A percentile compares a stretch with the other conserved stretches of the same genome.
Conservation (phyloP, 2,329 filamentous ascomycete genomes). For the Colletotrichum tofieldiae region DNA sequence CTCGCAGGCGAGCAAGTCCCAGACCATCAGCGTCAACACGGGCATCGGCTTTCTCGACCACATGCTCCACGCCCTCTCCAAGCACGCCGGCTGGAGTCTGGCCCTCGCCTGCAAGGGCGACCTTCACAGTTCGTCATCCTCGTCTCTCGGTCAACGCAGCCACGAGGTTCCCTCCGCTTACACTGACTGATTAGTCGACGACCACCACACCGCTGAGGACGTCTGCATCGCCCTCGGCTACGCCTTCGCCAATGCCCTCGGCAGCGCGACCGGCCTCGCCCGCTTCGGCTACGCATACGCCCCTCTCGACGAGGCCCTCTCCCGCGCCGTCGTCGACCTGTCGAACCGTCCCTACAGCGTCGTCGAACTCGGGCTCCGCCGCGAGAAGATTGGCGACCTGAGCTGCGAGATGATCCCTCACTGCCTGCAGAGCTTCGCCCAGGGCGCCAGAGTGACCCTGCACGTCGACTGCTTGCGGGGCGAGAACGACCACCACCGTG, state of each 20-base stretch:
- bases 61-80: slow-evolving; percentile 97
- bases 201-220: slow-evolving; percentile 98
- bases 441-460: slow-evolving; percentile 90
- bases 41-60: slow-evolving; percentile 99
- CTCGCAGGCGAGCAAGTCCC: slow-evolving; percentile 85
- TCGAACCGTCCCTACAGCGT: slow-evolving; percentile 92
- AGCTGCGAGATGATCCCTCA: slow-evolving; percentile 98
- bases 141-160: slow-evolving; percentile 51
- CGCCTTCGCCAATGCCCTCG: slow-evolving; percentile 87
- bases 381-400: slow-evolving; percentile 94
- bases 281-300: slow-evolving; percentile 94
- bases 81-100: slow-evolving; percentile 96
- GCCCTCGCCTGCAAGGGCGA: slow-evolving; percentile 88
- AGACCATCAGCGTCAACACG: slow-evolving; percentile 89
- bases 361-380: slow-evolving; percentile 85
- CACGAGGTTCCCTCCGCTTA: slow-evolving; percentile 11
- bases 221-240: slow-evolving; percentile 91
- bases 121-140: slow-evolving; percentile 81
- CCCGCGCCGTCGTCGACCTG: slow-evolving; percentile 93
- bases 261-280: slow-evolving; percentile 83
- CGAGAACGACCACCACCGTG: slow-evolving; percentile 94
- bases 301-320: slow-evolving; percentile 95
- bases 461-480: slow-evolving; percentile 95
- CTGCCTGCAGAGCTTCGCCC: slow-evolving; percentile 93
- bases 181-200: slow-evolving; percentile 78